Evolutionary conservation across 306 rosid species (phyloP), one percentile per base, ranked within the genome.

Genomic region (Mucuna pruriens): DNA sequence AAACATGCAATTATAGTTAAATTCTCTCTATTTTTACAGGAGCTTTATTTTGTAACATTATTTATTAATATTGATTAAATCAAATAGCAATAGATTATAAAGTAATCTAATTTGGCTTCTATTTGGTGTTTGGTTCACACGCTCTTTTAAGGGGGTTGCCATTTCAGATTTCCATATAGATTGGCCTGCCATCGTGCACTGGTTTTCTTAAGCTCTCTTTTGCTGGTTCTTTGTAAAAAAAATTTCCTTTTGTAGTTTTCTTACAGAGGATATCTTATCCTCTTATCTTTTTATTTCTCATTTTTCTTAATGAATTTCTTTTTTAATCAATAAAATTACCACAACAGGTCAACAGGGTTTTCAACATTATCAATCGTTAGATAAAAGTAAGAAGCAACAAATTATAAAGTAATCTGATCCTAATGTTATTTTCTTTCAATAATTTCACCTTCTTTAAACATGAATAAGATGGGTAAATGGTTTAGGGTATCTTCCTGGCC

Each of bases 1-100:
- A 31, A 77, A 78, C 67, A 77, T 12, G 78, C 31, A 45, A 60
- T 29, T 42, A 31, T 46, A 51, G 39, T 78, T 42, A 49, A 78
- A 78, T 49, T 12, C 31, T 20, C 57, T 45, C 13, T 44, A 39
- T 33, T 40, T 45, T 69, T 23, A 34, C 49, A 68, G 65, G 62
- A 46, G 46, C 80, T 23, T 40, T 60, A 23, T 42, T 26, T 20
- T 67, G 67, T 71, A 78, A 64, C 26, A 77, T 61, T 19, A 20
- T 68, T 49, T 19, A 15, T 71, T 33, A 29, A 79, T 45, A 78
- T 15, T 25, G 13, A 2, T 17, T 2, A 11, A 23, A 64, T 1
- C 25, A 17, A 45, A 23, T 13, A 51, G 48, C 39, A 62, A 67
- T 7, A 57, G 10, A 75, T 42, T 5, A 75, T 49, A 72, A 62